Conservation (phyloP, 2,329 filamentous ascomycete species). For the Phialophora chinensis region DNA sequence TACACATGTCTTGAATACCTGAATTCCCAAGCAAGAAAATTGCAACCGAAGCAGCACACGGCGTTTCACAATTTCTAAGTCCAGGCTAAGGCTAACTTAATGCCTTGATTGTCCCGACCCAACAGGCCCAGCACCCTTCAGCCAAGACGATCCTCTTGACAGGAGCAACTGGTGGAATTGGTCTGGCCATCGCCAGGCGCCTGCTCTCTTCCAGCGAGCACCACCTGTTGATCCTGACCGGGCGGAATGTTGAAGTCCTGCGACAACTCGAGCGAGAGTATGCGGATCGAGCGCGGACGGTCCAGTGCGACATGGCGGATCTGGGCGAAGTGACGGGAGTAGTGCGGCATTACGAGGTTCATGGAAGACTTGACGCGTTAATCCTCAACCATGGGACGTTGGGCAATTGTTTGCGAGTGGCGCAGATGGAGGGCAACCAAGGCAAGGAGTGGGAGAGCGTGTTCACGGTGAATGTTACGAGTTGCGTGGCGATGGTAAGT, state of each 20-base stretch:
- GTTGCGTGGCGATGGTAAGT: constrained; percentile 75
- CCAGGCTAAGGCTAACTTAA: neutral
- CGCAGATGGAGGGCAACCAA: constrained; percentile 61
- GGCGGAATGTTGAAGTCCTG: constrained; percentile 62
- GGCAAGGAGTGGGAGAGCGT: constrained; percentile 73
- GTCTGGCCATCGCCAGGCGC: constrained; percentile 64
- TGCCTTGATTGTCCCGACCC: neutral
- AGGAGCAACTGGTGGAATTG: constrained; percentile 68
- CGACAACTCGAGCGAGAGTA: constrained; percentile 61
- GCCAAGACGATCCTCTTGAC: constrained; percentile 65
- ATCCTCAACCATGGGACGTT: constrained; percentile 88
- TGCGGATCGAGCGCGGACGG: constrained; percentile 60
- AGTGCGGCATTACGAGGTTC: constrained; percentile 68
- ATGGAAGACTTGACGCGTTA: constrained; percentile 76
- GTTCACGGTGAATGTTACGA: constrained; percentile 89
- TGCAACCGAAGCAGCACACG: neutral
- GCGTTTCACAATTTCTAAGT: neutral
- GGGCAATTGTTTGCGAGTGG: constrained; percentile 74
- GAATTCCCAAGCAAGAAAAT: neutral
- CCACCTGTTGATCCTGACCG: constrained; percentile 64
- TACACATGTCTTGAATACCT: neutral
- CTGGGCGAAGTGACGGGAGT: constrained; percentile 64
- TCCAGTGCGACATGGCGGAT: constrained; percentile 65
- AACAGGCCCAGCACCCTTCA: constrained; percentile 24
- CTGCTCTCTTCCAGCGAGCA: constrained; percentile 58